These are phyloP conservation scores for Hamamelis virginiana DNA, from an alignment of 164 flowering plant genomes.

Conservation along the genomic window DNA sequence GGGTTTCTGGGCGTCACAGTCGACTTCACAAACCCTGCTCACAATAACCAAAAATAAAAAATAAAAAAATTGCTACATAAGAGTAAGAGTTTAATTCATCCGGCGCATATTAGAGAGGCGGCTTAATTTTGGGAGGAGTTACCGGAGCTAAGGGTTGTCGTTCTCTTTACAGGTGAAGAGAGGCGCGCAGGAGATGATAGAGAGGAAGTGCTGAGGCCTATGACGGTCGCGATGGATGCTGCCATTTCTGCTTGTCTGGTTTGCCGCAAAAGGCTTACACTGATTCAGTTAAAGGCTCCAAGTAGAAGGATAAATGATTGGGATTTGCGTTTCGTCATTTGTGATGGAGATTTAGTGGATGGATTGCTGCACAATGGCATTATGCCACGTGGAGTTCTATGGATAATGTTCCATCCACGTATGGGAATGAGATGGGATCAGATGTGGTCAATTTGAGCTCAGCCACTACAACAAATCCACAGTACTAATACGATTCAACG, in stretches of 20 bases:
- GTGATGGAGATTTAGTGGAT: slow-evolving; percentile 42
- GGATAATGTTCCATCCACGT: slow-evolving; percentile 38
- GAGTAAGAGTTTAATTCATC: too few relatives aligned
- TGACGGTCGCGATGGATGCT: slow-evolving; percentile 41
- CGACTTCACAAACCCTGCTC: slow-evolving; percentile 58
- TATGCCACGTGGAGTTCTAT: slow-evolving; percentile 46
- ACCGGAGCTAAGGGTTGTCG: slow-evolving; percentile 42
- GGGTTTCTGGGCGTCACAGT: slow-evolving; percentile 54
- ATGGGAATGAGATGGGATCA: too few relatives aligned
- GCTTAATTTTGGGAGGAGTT: not conserved
- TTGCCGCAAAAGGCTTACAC: too few relatives aligned
- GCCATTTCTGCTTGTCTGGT: slow-evolving; percentile 33
- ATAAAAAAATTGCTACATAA: not conserved
- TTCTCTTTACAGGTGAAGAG: slow-evolving; percentile 25
- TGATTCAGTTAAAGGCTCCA: too few relatives aligned
- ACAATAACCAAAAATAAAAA: too few relatives aligned
- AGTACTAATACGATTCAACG: too few relatives aligned
- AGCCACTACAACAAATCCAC: not conserved
- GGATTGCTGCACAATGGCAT: slow-evolving; percentile 36
- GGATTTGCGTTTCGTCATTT: slow-evolving; percentile 7
- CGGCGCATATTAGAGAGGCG: not conserved
- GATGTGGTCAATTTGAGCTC: not conserved
- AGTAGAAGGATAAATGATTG: too few relatives aligned
- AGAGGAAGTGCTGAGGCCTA: slow-evolving; percentile 48
- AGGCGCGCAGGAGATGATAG: slow-evolving; percentile 19